Evolutionary conservation across 495 filamentous ascomycete genomes (phyloP).

Genomic region (Penicillium cinerascens): DNA sequence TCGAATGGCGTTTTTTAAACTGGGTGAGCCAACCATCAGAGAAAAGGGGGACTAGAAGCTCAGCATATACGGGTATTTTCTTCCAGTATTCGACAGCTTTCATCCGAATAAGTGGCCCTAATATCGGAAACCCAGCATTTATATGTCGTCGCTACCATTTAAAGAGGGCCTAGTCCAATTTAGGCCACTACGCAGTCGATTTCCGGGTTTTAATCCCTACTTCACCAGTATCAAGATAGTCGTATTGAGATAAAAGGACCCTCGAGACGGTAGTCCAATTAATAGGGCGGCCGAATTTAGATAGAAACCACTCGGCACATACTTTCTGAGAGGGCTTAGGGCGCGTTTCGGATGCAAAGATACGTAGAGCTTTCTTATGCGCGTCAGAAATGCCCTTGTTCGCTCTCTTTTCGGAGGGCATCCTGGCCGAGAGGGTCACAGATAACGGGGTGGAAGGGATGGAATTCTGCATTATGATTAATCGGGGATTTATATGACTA

Average conservation of each 20-base stretch:
- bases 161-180: constrained; percentile 7
- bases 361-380: constrained; percentile 7
- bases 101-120: constrained; percentile 2
- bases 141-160: constrained; percentile 2
- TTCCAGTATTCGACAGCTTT: constrained; percentile 8
- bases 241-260: constrained; percentile 11
- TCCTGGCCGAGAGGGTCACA: constrained; percentile 1
- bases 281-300: constrained; percentile 4
- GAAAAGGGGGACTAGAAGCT: constrained; percentile 4
- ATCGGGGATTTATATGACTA: not conserved
- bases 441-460: not conserved
- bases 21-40: constrained; percentile 10
- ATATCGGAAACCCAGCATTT: constrained; percentile 2
- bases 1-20: constrained; percentile 7
- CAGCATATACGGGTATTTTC: constrained; percentile 7
- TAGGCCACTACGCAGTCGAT: constrained; percentile 5
- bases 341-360: constrained; percentile 2
- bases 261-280: constrained; percentile 1
- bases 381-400: constrained; percentile 6
- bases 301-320: constrained; percentile 8
- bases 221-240: constrained; percentile 9
- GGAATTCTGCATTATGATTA: constrained; percentile 7
- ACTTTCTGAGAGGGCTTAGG: not conserved
- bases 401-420: not conserved
- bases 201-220: constrained; percentile 1